These are phyloP conservation scores for Sugiyamaella boreocaroliniensis DNA, from an alignment of 805 yeast genomes.

Conservation along the genomic window DNA sequence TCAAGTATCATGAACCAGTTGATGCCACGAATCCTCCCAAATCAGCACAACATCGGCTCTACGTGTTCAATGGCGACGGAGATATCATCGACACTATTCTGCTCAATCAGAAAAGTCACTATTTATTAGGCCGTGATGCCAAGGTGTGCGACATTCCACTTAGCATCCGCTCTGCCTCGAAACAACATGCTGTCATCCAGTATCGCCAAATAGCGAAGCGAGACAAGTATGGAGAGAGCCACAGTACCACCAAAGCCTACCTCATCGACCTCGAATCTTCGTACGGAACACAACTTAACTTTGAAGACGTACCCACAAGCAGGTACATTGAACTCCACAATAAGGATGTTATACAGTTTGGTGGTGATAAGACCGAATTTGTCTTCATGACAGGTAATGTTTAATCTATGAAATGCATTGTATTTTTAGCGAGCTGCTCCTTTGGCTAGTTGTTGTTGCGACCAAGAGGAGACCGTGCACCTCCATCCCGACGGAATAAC, in stretches of 20 bases:
- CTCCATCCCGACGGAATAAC: conserved; percentile 40
- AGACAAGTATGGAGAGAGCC: conserved; percentile 17
- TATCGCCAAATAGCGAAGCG: conserved; percentile 27
- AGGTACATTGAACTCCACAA: conserved; percentile 38
- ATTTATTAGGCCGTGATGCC: conserved; percentile 35
- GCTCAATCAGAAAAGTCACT: conserved; percentile 27
- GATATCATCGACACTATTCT: conserved; percentile 17
- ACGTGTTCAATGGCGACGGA: conserved; percentile 28
- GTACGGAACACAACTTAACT: conserved; percentile 43
- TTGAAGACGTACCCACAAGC: conserved; percentile 33
- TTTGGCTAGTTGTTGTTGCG: background rate
- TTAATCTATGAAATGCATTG: background rate
- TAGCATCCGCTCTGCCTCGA: conserved; percentile 35
- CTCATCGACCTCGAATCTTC: conserved; percentile 43
- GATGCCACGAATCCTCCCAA: conserved; percentile 26
- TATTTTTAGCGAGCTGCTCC: no score
- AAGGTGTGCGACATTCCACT: conserved; percentile 35
- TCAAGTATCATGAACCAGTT: conserved; percentile 33
- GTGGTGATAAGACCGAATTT: conserved; percentile 16
- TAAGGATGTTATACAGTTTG: conserved; percentile 39
- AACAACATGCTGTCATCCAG: conserved; percentile 47
- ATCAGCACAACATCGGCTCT: conserved; percentile 26
- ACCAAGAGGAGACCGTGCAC: conserved; percentile 1
- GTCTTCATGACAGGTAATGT: conserved; percentile 9
- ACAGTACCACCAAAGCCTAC: conserved; percentile 30